Percentiles rank a stretch among this genome's conserved stretches.
Conservation (phyloP, 2,329 filamentous ascomycete species). For the Aspergillus sergii region DNA sequence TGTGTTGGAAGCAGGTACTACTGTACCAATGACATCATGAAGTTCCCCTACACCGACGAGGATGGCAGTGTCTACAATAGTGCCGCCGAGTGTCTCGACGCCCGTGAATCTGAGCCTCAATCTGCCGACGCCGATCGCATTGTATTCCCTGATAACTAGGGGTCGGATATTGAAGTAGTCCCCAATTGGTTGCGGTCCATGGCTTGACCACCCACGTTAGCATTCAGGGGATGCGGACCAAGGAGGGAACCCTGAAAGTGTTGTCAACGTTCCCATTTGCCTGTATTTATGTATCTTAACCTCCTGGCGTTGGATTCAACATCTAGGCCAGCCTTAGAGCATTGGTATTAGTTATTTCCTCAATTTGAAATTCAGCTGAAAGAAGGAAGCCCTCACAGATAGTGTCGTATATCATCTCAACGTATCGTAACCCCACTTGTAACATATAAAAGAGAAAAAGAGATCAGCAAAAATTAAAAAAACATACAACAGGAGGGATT, state of each 20-base stretch:
- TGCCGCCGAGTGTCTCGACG: neutral
- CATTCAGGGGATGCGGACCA: neutral
- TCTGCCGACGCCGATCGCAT: neutral
- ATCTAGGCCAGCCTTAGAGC: neutral
- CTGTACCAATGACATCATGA: neutral
- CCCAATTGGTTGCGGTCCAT: neutral
- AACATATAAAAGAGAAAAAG: too few species aligned
- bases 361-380: too few species aligned
- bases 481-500: too few species aligned
- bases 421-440: too few species aligned
- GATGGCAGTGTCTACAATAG: neutral
- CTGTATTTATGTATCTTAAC: neutral
- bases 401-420: too few species aligned
- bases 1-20: neutral
- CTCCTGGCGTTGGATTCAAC: neutral
- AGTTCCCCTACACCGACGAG: neutral
- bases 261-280: neutral
- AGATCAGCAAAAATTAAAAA: too few species aligned
- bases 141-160: neutral
- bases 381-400: too few species aligned
- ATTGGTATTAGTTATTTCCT: neutral
- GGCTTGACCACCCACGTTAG: neutral
- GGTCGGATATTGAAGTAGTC: neutral
- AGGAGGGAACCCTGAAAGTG: neutral
- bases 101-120: neutral